Percentiles rank a stretch among this genome's conserved stretches.
These are phyloP conservation scores for Candida ponderosae DNA, from an alignment of 805 yeast genomes.

Conservation along the genomic window DNA sequence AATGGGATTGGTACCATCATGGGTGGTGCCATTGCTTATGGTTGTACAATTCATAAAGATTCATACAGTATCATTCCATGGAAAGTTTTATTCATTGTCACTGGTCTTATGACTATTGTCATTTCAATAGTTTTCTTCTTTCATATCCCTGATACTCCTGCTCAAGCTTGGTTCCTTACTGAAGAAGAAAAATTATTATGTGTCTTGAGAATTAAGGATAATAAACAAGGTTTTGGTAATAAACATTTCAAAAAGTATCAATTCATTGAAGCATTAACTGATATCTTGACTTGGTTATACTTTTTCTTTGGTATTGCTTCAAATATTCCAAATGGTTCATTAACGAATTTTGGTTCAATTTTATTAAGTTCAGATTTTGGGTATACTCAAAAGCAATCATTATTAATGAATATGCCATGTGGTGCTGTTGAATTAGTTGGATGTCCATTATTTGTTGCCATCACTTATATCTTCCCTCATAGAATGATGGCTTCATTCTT, in stretches of 20 bases:
- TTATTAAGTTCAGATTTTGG: conserved; percentile 31
- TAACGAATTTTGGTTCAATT: conserved; percentile 34
- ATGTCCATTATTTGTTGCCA: conserved; percentile 28
- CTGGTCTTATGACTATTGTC: conserved; percentile 44
- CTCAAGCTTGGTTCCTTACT: conserved; percentile 28
- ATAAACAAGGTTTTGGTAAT: conserved; percentile 37
- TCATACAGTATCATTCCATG: conserved; percentile 35
- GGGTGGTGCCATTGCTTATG: conserved; percentile 41
- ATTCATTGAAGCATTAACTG: conserved; percentile 30
- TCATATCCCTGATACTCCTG: conserved; percentile 42
- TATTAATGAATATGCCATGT: conserved; percentile 30
- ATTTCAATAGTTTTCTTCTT: conserved; percentile 32
- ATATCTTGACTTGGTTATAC: conserved; percentile 32
- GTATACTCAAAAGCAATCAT: conserved; percentile 25
- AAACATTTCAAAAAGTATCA: conserved; percentile 29
- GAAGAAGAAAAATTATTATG: conserved; percentile 32
- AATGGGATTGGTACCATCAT: conserved; percentile 30
- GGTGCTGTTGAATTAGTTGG: conserved; percentile 34
- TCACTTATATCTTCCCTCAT: conserved; percentile 18
- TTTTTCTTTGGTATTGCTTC: conserved; percentile 24
- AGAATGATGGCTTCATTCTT: conserved; percentile 15
- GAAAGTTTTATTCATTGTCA: conserved; percentile 43
- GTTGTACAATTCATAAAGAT: conserved; percentile 24
- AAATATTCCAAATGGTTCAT: conserved; percentile 36
- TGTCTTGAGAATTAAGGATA: conserved; percentile 35